Evolutionary conservation across 2,329 filamentous ascomycete species (phyloP).

Genomic region (Fusarium sp.): DNA sequence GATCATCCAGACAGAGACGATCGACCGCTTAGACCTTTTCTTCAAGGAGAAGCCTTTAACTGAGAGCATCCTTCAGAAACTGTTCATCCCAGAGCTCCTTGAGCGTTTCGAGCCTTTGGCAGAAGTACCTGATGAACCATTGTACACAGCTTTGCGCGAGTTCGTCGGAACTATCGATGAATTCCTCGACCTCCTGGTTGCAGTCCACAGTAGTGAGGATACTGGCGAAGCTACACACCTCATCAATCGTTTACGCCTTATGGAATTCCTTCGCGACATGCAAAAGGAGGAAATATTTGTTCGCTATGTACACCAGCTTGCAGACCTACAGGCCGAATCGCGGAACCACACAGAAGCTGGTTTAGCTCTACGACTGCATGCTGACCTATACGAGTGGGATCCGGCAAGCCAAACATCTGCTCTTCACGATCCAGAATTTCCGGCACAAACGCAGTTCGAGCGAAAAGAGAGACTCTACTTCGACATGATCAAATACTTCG

Average conservation of each 20-base stretch:
- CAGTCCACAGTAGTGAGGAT: constrained; percentile 83
- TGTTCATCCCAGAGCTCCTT: constrained; percentile 89
- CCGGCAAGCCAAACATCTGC: constrained; percentile 74
- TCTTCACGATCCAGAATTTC: constrained; percentile 80
- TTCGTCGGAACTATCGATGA: constrained; percentile 89
- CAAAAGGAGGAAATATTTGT: constrained; percentile 97
- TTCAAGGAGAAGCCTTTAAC: constrained; percentile 92
- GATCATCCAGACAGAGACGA: constrained; percentile 94
- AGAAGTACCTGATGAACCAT: constrained; percentile 73
- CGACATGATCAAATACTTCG: constrained; percentile 93
- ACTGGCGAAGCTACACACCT: constrained; percentile 82
- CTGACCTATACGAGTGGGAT: constrained; percentile 94
- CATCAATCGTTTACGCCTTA: constrained; percentile 88
- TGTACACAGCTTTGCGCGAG: constrained; percentile 81
- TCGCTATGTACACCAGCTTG: constrained; percentile 93
- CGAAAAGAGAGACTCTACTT: constrained; percentile 94
- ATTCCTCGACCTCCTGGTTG: constrained; percentile 89
- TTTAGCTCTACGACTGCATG: constrained; percentile 88
- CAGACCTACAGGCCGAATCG: constrained; percentile 78
- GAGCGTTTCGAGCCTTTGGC: constrained; percentile 81
- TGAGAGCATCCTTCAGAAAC: constrained; percentile 90
- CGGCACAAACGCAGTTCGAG: constrained; percentile 88
- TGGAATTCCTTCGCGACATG: constrained; percentile 98
- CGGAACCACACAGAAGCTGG: constrained; percentile 89
- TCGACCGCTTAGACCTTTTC: constrained; percentile 89